Conservation (phyloP, 2,329 filamentous ascomycete genomes). For the Pseudocercospora musae region DNA sequence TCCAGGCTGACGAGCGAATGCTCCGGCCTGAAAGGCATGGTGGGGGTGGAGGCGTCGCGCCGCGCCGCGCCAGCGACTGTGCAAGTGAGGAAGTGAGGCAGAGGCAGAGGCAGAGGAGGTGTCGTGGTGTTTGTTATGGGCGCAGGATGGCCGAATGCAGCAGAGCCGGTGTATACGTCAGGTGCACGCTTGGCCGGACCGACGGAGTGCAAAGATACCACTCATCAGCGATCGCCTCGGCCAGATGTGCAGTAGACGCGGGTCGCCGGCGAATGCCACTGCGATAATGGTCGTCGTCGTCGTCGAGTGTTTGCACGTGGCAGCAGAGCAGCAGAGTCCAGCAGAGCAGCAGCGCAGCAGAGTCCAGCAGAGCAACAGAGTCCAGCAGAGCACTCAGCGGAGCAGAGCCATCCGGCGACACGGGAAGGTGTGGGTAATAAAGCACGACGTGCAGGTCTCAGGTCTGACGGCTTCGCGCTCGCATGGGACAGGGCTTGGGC, state of each 20-base stretch:
- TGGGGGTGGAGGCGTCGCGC: slow-evolving; percentile 25
- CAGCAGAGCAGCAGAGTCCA: neutral
- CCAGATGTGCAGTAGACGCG: neutral
- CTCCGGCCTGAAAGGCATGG: slow-evolving; percentile 80
- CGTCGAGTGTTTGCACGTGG: neutral
- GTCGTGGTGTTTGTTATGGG: slow-evolving; percentile 8
- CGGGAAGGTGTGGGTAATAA: slow-evolving; percentile 15
- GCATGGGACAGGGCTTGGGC: slow-evolving; percentile 9
- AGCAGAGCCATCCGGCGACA: slow-evolving; percentile 4
- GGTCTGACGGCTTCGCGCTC: neutral
- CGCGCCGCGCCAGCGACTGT: slow-evolving; percentile 8
- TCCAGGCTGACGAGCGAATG: slow-evolving; percentile 88
- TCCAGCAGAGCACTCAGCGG: too few species aligned
- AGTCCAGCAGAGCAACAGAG: too few species aligned
- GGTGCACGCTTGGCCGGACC: slow-evolving; percentile 3
- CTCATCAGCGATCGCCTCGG: neutral
- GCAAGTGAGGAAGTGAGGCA: slow-evolving; percentile 2
- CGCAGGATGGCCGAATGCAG: slow-evolving; percentile 14
- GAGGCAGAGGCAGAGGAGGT: neutral
- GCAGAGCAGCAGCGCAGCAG: neutral
- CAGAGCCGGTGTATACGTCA: slow-evolving; percentile 8
- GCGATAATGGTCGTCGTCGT: neutral
- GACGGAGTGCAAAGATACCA: neutral
- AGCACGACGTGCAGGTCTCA: slow-evolving; percentile 3
- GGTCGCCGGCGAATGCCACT: neutral